phyloP scores from a whole-genome alignment of 176 grass and related monocot genomes.

The Dendrocalamus sinicus region DNA sequence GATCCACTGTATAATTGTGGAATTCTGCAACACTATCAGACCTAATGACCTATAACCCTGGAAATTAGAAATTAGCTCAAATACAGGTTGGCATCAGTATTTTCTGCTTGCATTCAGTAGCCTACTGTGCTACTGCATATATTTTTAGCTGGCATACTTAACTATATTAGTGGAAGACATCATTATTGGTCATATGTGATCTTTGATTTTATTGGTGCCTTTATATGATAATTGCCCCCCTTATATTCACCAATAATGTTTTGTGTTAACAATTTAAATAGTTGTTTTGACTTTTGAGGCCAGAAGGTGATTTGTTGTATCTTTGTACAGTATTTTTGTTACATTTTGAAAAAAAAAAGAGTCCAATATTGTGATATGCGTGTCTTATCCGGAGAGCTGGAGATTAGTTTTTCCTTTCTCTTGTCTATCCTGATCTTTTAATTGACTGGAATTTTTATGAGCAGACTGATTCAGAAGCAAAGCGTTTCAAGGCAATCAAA shows the following conservation, averaged over 20 bases:
- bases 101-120: slow-evolving; percentile 36
- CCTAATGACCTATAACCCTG: not conserved
- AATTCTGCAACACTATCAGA: not conserved
- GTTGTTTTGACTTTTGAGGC: slow-evolving; percentile 5
- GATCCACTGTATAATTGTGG: not conserved
- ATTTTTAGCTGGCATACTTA: slow-evolving; percentile 13
- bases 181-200: not conserved
- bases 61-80: slow-evolving; percentile 15
- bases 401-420: not conserved
- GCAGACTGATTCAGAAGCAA: slow-evolving; percentile 68
- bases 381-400: not conserved
- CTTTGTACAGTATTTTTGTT: not conserved
- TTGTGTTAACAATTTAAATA: not conserved
- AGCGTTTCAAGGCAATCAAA: slow-evolving; percentile 68
- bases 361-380: not conserved
- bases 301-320: not conserved
- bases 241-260: not conserved
- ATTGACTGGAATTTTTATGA: slow-evolving; percentile 25
- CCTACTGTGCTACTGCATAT: not conserved
- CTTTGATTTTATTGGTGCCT: slow-evolving; percentile 7
- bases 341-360: not conserved
- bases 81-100: not conserved
- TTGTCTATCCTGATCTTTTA: not conserved
- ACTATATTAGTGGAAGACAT: slow-evolving; percentile 7
- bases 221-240: not conserved